phyloP scores from a whole-genome alignment of 768 basidiomycete species.

The Kwoniella dejecticola region DNA sequence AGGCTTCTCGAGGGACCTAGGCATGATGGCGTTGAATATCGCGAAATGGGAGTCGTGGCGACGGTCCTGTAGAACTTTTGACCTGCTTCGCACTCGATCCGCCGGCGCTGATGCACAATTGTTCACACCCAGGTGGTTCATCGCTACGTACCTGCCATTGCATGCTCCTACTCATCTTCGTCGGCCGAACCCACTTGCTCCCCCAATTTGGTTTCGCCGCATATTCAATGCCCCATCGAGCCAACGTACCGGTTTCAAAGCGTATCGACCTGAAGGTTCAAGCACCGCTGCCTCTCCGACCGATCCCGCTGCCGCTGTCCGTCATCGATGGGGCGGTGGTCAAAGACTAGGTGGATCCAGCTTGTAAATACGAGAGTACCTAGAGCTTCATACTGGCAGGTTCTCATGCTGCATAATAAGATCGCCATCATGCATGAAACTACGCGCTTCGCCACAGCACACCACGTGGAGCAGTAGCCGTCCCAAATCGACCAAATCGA shows the following conservation, averaged over 20 bases:
- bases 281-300: slow-evolving; percentile 6
- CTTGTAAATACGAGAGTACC: too few species aligned
- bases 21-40: too few species aligned
- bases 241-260: slow-evolving; percentile 12
- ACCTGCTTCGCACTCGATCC: not conserved
- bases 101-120: too few species aligned
- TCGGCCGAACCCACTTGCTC: slow-evolving; percentile 42
- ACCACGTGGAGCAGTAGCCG: too few species aligned
- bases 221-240: slow-evolving; percentile 27
- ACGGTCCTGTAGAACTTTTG: too few species aligned
- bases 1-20: too few species aligned
- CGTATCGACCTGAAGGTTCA: slow-evolving; percentile 6
- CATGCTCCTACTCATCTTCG: slow-evolving; percentile 45
- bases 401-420: too few species aligned
- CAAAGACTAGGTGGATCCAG: slow-evolving; percentile 48
- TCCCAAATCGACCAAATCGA: too few species aligned
- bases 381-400: too few species aligned
- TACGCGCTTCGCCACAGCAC: too few species aligned
- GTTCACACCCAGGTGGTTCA: slow-evolving; percentile 48
- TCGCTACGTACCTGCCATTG: slow-evolving; percentile 46
- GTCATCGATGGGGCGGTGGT: slow-evolving; percentile 52
- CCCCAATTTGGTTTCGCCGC: slow-evolving; percentile 35
- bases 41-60: too few species aligned
- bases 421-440: too few species aligned
- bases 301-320: slow-evolving; percentile 33